Conservation (phyloP, 2,329 filamentous ascomycete species). For the Fusarium sp. region DNA sequence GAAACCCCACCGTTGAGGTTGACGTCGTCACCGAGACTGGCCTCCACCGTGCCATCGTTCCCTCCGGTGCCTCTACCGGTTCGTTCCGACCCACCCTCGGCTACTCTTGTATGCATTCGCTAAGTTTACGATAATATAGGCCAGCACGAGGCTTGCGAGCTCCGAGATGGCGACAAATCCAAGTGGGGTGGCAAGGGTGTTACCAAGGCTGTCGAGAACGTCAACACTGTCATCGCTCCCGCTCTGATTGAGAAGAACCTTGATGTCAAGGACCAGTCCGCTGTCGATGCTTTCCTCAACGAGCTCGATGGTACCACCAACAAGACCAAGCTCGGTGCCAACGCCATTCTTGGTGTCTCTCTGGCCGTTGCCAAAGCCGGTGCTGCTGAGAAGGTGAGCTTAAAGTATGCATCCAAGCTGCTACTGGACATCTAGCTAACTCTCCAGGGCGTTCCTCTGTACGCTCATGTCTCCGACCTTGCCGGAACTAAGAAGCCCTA, state of each 20-base stretch:
- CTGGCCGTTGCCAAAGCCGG: constrained; percentile 88
- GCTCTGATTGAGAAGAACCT: constrained; percentile 83
- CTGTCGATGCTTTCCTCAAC: constrained; percentile 85
- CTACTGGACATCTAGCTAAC: constrained; percentile 26
- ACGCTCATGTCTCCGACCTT: constrained; percentile 87
- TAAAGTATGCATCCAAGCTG: neutral
- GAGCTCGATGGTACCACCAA: constrained; percentile 84
- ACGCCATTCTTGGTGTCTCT: constrained; percentile 86
- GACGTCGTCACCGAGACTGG: constrained; percentile 96
- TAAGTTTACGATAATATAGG: constrained; percentile 60
- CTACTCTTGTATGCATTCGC: constrained; percentile 33
- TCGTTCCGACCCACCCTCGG: constrained; percentile 50
- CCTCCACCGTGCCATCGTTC: constrained; percentile 96
- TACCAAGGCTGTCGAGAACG: constrained; percentile 84
- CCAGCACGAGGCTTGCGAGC: constrained; percentile 90
- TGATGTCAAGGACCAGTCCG: constrained; percentile 87
- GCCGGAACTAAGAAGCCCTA: constrained; percentile 92
- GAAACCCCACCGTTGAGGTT: constrained; percentile 98
- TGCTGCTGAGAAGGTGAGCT: constrained; percentile 79
- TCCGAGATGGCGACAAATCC: constrained; percentile 87
- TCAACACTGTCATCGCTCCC: constrained; percentile 82
- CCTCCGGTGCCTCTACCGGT: constrained; percentile 96
- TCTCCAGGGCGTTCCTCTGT: constrained; percentile 76
- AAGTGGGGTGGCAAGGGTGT: constrained; percentile 92
- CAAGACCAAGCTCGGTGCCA: constrained; percentile 89